Evolutionary conservation across 768 basidiomycete species (phyloP).

Genomic region (Paxillus involutus): DNA sequence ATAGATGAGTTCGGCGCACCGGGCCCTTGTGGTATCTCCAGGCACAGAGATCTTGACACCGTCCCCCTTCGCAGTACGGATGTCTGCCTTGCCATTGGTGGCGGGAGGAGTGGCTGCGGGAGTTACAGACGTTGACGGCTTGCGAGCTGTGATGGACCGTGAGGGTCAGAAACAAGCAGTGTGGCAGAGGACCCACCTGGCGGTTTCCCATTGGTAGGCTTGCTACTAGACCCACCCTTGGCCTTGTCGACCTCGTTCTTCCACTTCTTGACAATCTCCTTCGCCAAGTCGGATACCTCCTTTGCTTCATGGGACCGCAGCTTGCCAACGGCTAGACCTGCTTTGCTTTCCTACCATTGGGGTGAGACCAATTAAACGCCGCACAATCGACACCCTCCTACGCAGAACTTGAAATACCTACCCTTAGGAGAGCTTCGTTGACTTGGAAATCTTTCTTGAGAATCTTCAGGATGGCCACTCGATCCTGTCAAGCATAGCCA

Average conservation of each 20-base stretch:
- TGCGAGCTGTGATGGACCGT: constrained; percentile 24
- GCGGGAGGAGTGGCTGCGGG: constrained; percentile 35
- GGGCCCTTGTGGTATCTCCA: constrained; percentile 79
- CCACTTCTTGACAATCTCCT: constrained; percentile 92
- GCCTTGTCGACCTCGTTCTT: constrained; percentile 82
- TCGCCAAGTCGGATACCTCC: constrained; percentile 78
- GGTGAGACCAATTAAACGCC: neutral
- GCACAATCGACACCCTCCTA: constrained; percentile 5
- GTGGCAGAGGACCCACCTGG: constrained; percentile 35
- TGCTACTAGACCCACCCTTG: constrained; percentile 34
- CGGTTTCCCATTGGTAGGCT: constrained; percentile 23
- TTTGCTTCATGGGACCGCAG: constrained; percentile 72
- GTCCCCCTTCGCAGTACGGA: constrained; percentile 70
- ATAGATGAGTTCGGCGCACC: constrained; percentile 87
- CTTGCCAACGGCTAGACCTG: constrained; percentile 90
- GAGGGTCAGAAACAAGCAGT: neutral
- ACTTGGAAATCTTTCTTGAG: constrained; percentile 69
- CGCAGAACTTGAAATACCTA: constrained; percentile 38
- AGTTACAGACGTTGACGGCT: constrained; percentile 37
- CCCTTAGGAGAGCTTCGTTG: constrained; percentile 73
- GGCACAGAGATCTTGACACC: constrained; percentile 54
- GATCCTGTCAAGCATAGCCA: constrained; percentile 47
- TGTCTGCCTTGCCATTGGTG: constrained; percentile 33
- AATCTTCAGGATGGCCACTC: constrained; percentile 54
- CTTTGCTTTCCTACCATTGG: constrained; percentile 76